These are phyloP conservation scores for Leishmania guyanensis DNA, from an alignment of 208 protist species.

Conservation along the genomic window DNA sequence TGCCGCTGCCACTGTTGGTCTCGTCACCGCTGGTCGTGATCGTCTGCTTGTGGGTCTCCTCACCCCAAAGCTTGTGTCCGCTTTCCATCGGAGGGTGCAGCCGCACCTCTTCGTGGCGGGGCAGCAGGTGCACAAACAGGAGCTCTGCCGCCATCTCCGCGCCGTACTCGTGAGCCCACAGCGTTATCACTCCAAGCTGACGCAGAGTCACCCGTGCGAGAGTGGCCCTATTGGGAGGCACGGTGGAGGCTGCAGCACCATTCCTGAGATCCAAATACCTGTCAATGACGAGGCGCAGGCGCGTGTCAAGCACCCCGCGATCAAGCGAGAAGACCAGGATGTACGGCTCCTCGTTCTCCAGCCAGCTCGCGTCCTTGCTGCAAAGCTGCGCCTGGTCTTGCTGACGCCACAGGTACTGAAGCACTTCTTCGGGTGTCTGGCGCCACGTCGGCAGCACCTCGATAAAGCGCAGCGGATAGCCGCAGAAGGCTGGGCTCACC, in stretches of 20 bases:
- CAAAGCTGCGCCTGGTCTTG: background rate
- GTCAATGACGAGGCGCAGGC: slow-evolving; percentile 31
- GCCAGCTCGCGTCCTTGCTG: background rate
- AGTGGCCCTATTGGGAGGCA: background rate
- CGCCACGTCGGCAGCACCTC: slow-evolving; percentile 35
- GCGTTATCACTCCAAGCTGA: slow-evolving; percentile 31
- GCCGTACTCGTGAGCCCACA: slow-evolving; percentile 78
- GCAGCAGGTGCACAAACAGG: slow-evolving; percentile 49
- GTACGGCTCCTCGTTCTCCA: slow-evolving; percentile 34
- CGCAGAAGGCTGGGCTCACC: slow-evolving; percentile 5
- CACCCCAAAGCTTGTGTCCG: background rate
- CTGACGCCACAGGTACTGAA: slow-evolving; percentile 9
- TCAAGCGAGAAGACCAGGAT: slow-evolving; percentile 29
- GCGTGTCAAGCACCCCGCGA: slow-evolving; percentile 30
- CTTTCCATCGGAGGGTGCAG: slow-evolving; percentile 17
- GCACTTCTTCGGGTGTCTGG: slow-evolving; percentile 21
- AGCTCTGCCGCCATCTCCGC: slow-evolving; percentile 38
- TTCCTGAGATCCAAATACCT: slow-evolving; percentile 19
- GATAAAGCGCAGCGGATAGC: slow-evolving; percentile 28
- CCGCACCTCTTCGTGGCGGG: slow-evolving; percentile 14
- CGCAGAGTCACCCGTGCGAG: slow-evolving; percentile 30
- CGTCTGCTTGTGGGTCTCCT: background rate
- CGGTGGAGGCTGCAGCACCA: background rate
- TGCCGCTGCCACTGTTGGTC: background rate
- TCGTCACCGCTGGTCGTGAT: slow-evolving; percentile 5